phyloP scores from a whole-genome alignment of 2,329 filamentous ascomycete species.

The Venturia aucupariae region DNA sequence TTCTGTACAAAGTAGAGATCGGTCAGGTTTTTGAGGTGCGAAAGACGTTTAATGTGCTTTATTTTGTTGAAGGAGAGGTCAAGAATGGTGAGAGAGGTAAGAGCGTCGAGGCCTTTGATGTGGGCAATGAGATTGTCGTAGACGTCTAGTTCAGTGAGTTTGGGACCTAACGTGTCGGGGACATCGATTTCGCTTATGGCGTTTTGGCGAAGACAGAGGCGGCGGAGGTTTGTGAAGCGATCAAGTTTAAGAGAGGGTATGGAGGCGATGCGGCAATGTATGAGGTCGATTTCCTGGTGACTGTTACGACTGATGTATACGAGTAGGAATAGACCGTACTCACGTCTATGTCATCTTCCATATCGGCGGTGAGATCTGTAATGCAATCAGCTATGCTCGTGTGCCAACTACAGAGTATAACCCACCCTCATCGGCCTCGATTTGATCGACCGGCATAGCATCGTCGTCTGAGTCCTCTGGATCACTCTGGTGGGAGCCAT shows the following conservation, averaged over 20 bases:
- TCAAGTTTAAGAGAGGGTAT: slow-evolving; percentile 72
- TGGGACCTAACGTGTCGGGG: slow-evolving; percentile 54
- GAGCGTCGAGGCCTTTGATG: slow-evolving; percentile 70
- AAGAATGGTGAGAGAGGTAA: slow-evolving; percentile 66
- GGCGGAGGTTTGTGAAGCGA: slow-evolving; percentile 65
- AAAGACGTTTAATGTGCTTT: slow-evolving; percentile 89
- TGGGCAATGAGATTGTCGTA: slow-evolving; percentile 95
- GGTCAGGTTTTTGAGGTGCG: slow-evolving; percentile 64
- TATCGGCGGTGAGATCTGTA: slow-evolving; percentile 50
- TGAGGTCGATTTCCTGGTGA: slow-evolving; percentile 68
- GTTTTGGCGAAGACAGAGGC: slow-evolving; percentile 89
- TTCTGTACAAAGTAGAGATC: slow-evolving; percentile 93
- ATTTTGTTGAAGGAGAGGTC: slow-evolving; percentile 99
- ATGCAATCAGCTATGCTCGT: slow-evolving; percentile 14
- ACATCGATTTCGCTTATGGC: slow-evolving; percentile 67
- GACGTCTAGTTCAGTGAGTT: slow-evolving; percentile 76
- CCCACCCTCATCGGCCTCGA: slow-evolving; percentile 72
- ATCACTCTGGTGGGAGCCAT: slow-evolving; percentile 68
- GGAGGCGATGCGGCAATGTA: slow-evolving; percentile 76
- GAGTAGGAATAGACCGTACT: slow-evolving; percentile 11
- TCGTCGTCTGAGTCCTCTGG: slow-evolving; percentile 70
- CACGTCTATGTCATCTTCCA: slow-evolving; percentile 46
- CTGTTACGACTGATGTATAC: slow-evolving; percentile 17
- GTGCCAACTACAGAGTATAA: slow-evolving; percentile 9
- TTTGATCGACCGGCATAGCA: slow-evolving; percentile 60